These are phyloP conservation scores for Coniochaeta hoffmannii DNA, from an alignment of 2,329 filamentous ascomycete genomes.

Conservation along the genomic window DNA sequence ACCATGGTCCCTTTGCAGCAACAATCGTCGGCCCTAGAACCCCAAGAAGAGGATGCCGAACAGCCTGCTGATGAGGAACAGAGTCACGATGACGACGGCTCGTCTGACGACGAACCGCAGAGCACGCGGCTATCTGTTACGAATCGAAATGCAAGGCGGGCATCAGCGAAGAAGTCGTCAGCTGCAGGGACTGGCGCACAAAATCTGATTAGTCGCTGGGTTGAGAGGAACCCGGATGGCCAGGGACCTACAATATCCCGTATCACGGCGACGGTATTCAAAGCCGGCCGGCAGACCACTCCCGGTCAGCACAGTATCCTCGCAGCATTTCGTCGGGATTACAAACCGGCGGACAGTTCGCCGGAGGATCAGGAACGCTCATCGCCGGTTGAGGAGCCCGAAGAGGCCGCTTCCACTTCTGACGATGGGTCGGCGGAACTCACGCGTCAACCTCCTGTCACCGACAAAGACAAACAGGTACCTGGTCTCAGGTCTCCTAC, in stretches of 20 bases:
- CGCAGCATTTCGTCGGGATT: background rate
- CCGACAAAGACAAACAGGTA: background rate
- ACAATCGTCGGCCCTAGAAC: slow-evolving; percentile 7
- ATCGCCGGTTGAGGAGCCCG: background rate
- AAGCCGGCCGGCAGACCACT: background rate
- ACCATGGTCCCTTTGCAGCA: background rate
- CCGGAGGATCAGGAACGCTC: background rate
- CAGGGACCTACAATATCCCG: slow-evolving; percentile 2
- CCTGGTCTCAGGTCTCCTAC: background rate
- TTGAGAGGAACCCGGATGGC: slow-evolving; percentile 15
- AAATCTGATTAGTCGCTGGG: slow-evolving; percentile 18
- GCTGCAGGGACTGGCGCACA: slow-evolving; percentile 6
- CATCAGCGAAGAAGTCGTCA: background rate
- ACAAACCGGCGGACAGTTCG: background rate
- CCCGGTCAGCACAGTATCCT: background rate
- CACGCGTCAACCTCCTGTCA: background rate
- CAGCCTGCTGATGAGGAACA: slow-evolving; percentile 9
- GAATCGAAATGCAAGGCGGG: background rate
- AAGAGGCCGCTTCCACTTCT: background rate
- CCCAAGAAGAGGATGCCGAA: slow-evolving; percentile 8
- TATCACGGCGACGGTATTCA: background rate
- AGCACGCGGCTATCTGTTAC: background rate
- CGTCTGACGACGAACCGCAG: background rate
- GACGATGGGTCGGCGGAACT: background rate
- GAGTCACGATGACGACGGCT: slow-evolving; percentile 6